phyloP scores from a whole-genome alignment of 2,329 filamentous ascomycete species.

The Aspergillus piperis region DNA sequence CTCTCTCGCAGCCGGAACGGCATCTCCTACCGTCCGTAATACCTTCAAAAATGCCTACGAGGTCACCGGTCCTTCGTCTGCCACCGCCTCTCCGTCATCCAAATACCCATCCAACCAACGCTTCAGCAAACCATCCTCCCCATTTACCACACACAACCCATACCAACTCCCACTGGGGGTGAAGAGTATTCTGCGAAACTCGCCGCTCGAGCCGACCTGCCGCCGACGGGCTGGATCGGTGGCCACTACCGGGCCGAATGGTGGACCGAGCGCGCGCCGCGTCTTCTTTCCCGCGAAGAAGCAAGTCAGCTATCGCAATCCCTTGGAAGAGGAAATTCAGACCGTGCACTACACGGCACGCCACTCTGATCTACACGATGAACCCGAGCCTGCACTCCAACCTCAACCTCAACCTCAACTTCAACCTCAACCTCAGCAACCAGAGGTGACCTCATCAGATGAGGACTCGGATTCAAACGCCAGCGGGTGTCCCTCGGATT shows the following conservation, averaged over 20 bases:
- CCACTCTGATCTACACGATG: slow-evolving; percentile 54
- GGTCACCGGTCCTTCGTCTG: slow-evolving; percentile 40
- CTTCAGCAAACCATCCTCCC: slow-evolving; percentile 33
- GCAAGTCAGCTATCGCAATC: slow-evolving; percentile 57
- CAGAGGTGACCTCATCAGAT: slow-evolving; percentile 23
- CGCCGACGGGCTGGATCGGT: slow-evolving; percentile 45
- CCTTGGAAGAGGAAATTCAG: slow-evolving; percentile 61
- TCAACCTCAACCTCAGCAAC: slow-evolving; percentile 12
- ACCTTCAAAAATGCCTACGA: slow-evolving; percentile 64
- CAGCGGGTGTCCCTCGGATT: slow-evolving; percentile 31
- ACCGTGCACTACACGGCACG: slow-evolving; percentile 57
- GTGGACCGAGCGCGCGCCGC: slow-evolving; percentile 35
- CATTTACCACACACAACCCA: slow-evolving; percentile 32
- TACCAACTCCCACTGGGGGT: slow-evolving; percentile 49
- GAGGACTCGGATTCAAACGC: slow-evolving; percentile 32
- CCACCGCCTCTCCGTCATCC: slow-evolving; percentile 40
- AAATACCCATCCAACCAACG: slow-evolving; percentile 26
- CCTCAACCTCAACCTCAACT: neutral
- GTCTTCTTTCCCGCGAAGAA: slow-evolving; percentile 58
- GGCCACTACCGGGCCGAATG: slow-evolving; percentile 34
- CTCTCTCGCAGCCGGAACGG: slow-evolving; percentile 51
- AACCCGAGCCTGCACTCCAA: slow-evolving; percentile 25
- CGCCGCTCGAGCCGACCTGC: slow-evolving; percentile 40
- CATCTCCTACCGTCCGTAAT: slow-evolving; percentile 62
- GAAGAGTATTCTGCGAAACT: slow-evolving; percentile 51